A percentile compares a stretch with the other conserved stretches of the same genome.
phyloP scores from a whole-genome alignment of 768 basidiomycete genomes.

The Dentipellis sp. region DNA sequence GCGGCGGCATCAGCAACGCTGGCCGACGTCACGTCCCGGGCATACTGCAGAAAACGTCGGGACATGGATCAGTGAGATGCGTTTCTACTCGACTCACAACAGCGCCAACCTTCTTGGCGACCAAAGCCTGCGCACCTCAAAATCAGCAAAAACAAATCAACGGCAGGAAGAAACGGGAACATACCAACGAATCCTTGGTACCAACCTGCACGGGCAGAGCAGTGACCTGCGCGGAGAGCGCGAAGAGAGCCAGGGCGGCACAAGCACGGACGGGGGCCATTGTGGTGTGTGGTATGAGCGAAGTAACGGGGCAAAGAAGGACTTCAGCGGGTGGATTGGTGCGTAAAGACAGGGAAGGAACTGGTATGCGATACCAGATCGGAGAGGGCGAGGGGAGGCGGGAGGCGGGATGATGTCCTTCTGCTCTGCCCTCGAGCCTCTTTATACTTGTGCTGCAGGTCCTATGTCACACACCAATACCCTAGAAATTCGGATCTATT shows the following conservation, averaged over 20 bases:
- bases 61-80: background rate
- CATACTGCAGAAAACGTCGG: background rate
- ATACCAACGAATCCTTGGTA: background rate
- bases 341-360: background rate
- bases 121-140: background rate
- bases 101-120: background rate
- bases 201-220: background rate
- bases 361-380: background rate
- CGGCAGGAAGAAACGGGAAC: background rate
- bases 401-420: background rate
- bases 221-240: background rate
- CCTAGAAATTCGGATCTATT: too few relatives aligned
- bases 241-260: background rate
- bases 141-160: background rate
- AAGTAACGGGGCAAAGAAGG: background rate
- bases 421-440: background rate
- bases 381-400: background rate
- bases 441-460: background rate
- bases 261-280: background rate
- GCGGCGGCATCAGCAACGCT: background rate
- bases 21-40: background rate
- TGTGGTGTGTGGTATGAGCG: background rate
- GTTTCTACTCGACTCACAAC: background rate
- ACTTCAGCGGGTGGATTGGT: background rate
- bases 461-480: too few relatives aligned